Base-by-base conservation (phyloP, 2,329 filamentous ascomycete species). In the Knufia fluminis region DNA sequence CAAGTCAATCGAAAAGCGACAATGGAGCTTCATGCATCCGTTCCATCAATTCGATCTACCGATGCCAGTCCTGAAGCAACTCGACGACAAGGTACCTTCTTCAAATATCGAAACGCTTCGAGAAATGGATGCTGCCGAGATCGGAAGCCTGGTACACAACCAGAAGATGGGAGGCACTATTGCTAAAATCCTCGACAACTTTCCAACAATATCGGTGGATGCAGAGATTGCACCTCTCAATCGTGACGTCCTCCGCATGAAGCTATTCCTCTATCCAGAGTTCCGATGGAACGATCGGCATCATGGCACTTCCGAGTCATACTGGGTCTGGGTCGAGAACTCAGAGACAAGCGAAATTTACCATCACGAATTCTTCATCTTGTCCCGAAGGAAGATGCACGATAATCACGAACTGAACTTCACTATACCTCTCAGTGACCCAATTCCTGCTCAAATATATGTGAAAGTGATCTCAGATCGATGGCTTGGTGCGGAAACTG, bases 271-370 rank as follows among this genome's bases (percentile, higher is more conserved):
- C 16, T 87, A 83, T 1, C 88, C 92, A 0, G 90, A 97, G 46
- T 98, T 98, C 63, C 75, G 75, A 32, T 98, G 92, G 92, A 94
- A 95, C 59, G 91, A 97, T 58, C 82, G 86, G 41, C 79, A 95
- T 52, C 90, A 98, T 62, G 94, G 94, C 16, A 88, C 83, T 2
- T 96, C 91, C 0, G 92, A 98, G 62, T 91, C 91, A 3, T 98
- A 94, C 69, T 98, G 94, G 78, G 85, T 98, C 51, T 98, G 92
- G 94, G 91, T 98, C 2, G 92, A 98, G 66, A 95, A 97, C 64
- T 96, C 91, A 0, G 92, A 97, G 60, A 96, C 90, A 0, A 90
- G 88, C 0, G 90, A 97, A 66, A 97, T 98, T 35, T 97, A 95
- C 61, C 92, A 98, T 60, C 87, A 97, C 57, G 92, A 98, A 64